Evolutionary conservation across 768 basidiomycete genomes (phyloP).

Genomic region (Xerocomellus chrysenteron): DNA sequence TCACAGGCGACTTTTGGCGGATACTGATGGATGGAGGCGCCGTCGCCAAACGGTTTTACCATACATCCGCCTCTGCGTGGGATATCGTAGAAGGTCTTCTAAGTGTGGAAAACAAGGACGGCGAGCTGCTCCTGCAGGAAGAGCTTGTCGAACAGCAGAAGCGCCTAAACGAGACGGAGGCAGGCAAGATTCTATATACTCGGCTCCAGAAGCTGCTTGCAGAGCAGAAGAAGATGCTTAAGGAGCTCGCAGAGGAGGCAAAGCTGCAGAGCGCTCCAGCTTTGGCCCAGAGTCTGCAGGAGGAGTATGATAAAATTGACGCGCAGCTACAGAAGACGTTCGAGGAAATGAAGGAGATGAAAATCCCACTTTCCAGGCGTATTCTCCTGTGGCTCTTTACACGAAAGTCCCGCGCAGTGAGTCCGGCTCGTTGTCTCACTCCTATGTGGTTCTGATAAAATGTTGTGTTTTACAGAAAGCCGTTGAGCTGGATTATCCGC

Average conservation of each 20-base stretch:
- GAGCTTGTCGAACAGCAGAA: constrained; percentile 13
- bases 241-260: constrained; percentile 21
- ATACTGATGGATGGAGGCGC: constrained; percentile 1
- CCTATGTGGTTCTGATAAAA: neutral
- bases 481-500: neutral
- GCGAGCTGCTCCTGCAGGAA: constrained; percentile 20
- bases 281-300: constrained; percentile 8
- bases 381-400: constrained; percentile 5
- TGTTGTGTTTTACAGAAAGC: neutral
- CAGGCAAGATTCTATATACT: constrained; percentile 18
- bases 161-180: constrained; percentile 24
- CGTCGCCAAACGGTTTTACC: neutral
- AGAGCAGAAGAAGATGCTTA: constrained; percentile 14
- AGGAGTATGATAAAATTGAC: constrained; percentile 11
- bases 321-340: constrained; percentile 16
- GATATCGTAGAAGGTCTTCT: neutral
- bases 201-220: constrained; percentile 16
- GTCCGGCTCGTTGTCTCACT: neutral
- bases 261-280: constrained; percentile 6
- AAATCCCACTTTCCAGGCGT: constrained; percentile 13
- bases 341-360: constrained; percentile 20
- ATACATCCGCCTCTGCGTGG: neutral
- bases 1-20: constrained; percentile 27
- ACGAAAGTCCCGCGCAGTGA: constrained; percentile 9
- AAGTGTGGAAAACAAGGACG: neutral